These are phyloP conservation scores for Gamarada debralockiae DNA, from an alignment of 495 filamentous ascomycete genomes.

Conservation along the genomic window DNA sequence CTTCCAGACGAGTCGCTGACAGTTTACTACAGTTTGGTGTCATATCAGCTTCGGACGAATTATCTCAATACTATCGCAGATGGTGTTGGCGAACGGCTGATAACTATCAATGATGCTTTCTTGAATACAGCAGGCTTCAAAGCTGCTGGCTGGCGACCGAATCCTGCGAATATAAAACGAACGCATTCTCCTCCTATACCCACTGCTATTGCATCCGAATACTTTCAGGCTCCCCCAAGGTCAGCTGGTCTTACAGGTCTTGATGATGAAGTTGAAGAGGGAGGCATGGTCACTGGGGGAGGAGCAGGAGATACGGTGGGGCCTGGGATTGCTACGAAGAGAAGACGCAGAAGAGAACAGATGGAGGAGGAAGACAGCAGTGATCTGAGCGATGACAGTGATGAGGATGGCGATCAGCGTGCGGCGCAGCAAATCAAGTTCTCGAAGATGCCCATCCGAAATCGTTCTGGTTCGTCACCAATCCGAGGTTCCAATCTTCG, in stretches of 20 bases:
- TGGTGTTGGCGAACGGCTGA: conserved; percentile 91
- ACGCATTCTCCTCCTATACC: conserved; percentile 97
- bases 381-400: conserved; percentile 93
- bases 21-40: conserved; percentile 62
- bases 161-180: conserved; percentile 73
- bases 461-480: conserved; percentile 82
- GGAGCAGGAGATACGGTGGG: conserved; percentile 69
- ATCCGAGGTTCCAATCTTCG: conserved; percentile 46
- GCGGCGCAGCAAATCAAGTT: conserved; percentile 85
- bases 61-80: conserved; percentile 90
- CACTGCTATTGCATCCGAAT: conserved; percentile 83
- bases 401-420: conserved; percentile 74
- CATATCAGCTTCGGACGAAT: conserved; percentile 88
- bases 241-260: conserved; percentile 41
- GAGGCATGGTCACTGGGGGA: conserved; percentile 72
- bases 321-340: conserved; percentile 53
- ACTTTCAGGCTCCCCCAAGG: conserved; percentile 70
- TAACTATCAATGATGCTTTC: conserved; percentile 84
- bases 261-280: conserved; percentile 78
- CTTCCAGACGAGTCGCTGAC: too few species aligned
- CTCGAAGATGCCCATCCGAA: conserved; percentile 87
- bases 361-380: conserved; percentile 96
- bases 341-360: conserved; percentile 62
- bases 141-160: conserved; percentile 85
- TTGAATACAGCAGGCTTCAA: conserved; percentile 95